These are phyloP conservation scores for Trichoderma aggressivum DNA, from an alignment of 2,329 filamentous ascomycete genomes.

Conservation along the genomic window DNA sequence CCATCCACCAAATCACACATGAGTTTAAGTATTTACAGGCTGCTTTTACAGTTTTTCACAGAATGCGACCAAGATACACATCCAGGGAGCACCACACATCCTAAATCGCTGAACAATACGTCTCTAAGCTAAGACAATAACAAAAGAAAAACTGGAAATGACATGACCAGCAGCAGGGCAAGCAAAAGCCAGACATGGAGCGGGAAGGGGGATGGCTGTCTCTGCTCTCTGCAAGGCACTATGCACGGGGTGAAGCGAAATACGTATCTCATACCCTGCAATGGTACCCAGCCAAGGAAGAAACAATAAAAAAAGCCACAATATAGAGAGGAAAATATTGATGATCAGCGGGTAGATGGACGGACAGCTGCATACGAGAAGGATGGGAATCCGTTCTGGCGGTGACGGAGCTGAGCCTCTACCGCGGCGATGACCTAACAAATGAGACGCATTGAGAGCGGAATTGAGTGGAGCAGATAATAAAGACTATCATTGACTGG, in stretches of 20 bases:
- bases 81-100: background rate
- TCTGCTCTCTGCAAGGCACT: background rate
- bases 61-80: background rate
- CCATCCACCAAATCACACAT: background rate
- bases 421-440: too few relatives aligned
- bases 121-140: background rate
- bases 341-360: background rate
- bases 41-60: background rate
- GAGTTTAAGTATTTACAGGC: background rate
- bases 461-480: background rate
- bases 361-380: background rate
- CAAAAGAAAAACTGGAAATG: background rate
- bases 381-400: background rate
- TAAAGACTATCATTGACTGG: background rate
- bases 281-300: background rate
- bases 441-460: background rate
- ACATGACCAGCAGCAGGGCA: background rate
- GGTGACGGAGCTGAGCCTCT: conserved; percentile 4
- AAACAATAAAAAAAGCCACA: background rate
- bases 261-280: background rate
- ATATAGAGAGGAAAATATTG: background rate
- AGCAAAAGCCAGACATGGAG: background rate
- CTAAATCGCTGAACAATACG: background rate
- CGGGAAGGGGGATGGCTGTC: background rate
- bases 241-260: background rate